Percentiles rank a stretch among this genome's conserved stretches.
Conservation (phyloP, 2,329 filamentous ascomycete genomes). For the Stagonosporopsis vannaccii region DNA sequence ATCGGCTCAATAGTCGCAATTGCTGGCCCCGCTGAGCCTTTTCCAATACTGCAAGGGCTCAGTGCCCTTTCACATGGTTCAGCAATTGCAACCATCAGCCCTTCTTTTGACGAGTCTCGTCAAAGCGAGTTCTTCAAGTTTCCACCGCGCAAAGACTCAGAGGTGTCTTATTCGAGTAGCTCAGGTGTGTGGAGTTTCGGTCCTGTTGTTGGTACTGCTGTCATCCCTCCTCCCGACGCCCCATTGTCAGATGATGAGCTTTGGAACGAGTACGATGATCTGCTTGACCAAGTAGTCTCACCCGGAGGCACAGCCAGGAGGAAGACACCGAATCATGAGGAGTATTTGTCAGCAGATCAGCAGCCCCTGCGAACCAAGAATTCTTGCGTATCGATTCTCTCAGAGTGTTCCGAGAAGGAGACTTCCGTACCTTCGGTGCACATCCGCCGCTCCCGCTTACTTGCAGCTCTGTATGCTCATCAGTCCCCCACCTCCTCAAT, state of each 20-base stretch:
- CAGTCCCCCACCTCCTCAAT: slow-evolving; percentile 60
- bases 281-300: slow-evolving; percentile 74
- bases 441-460: slow-evolving; percentile 59
- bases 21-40: slow-evolving; percentile 43
- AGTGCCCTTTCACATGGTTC: slow-evolving; percentile 46
- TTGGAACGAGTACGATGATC: slow-evolving; percentile 93
- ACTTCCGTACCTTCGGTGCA: slow-evolving; percentile 48
- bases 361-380: slow-evolving; percentile 36
- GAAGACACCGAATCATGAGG: slow-evolving; percentile 19
- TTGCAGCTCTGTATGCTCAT: slow-evolving; percentile 58
- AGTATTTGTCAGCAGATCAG: slow-evolving; percentile 41
- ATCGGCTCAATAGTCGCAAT: slow-evolving; percentile 37
- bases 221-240: slow-evolving; percentile 68
- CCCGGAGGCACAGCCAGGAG: slow-evolving; percentile 10
- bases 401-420: slow-evolving; percentile 37
- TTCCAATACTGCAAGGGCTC: slow-evolving; percentile 45
- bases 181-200: slow-evolving; percentile 68
- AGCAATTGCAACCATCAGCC: slow-evolving; percentile 47
- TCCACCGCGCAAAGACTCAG: slow-evolving; percentile 74
- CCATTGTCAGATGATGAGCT: slow-evolving; percentile 82
- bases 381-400: slow-evolving; percentile 34
- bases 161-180: slow-evolving; percentile 69
- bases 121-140: slow-evolving; percentile 75
- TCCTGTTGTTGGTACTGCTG: slow-evolving; percentile 65
- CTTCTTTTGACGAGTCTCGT: slow-evolving; percentile 39